These are phyloP conservation scores for Ceratobasidium sp. DNA, from an alignment of 1,284 basidiomycete species.

Conservation along the genomic window DNA sequence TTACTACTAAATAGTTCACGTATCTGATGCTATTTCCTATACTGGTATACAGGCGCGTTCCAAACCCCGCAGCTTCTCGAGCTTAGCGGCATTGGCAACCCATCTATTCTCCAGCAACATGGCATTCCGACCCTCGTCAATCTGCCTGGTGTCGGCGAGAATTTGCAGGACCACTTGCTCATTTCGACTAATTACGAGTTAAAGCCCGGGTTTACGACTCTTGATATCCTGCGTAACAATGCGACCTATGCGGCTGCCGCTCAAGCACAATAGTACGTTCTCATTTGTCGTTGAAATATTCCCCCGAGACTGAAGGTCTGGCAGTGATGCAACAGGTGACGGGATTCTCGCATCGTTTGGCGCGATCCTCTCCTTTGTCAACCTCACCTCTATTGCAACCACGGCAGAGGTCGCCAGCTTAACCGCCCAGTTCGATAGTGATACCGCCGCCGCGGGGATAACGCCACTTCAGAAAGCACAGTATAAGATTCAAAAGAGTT, in stretches of 20 bases:
- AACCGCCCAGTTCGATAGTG: neutral
- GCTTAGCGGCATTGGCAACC: conserved; percentile 58
- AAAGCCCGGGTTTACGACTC: conserved; percentile 34
- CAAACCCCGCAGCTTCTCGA: conserved; percentile 58
- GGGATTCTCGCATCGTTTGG: conserved; percentile 25
- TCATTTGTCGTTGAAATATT: neutral
- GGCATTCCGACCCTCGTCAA: conserved; percentile 52
- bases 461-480: neutral
- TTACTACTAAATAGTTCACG: neutral
- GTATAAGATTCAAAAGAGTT: conserved; percentile 10
- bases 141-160: conserved; percentile 53
- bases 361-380: conserved; percentile 28
- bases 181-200: conserved; percentile 37
- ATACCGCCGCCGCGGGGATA: neutral
- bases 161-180: conserved; percentile 52
- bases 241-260: conserved; percentile 28
- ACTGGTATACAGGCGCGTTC: conserved; percentile 44
- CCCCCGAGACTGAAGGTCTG: neutral
- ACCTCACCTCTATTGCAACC: conserved; percentile 13
- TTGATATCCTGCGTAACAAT: conserved; percentile 38
- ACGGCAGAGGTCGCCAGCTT: neutral
- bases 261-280: conserved; percentile 37
- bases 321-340: conserved; percentile 29
- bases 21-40: neutral
- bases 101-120: conserved; percentile 49